Base-by-base conservation (phyloP, 108 stramenopile species). In the Nitzschia sp. region DNA sequence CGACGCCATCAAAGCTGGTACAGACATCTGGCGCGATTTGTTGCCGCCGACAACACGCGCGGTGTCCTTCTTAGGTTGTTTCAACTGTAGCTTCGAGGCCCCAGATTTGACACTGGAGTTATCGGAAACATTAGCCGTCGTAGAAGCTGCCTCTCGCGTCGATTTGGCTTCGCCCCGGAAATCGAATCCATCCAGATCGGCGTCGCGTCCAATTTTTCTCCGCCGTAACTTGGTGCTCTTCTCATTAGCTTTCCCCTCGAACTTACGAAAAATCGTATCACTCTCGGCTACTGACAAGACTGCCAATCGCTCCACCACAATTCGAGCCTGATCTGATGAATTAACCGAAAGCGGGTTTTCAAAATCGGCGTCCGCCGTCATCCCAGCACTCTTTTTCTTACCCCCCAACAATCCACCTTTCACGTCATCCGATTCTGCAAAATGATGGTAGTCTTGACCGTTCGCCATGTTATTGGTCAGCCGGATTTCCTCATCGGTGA, bases 111-210 rank as follows among this genome's bases (percentile, higher is more conserved):
- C 61, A 46, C 61, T 62, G 32, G 61, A 31, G 25, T 36, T 26
- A 42, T 62, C 61, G 2, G 61, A 62, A 51, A 51, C 49, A 21
- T 11, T 21, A 19, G 58, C 33, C 15, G 31, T 18, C 15, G 38
- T 4, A 0, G 61, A 19, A 1, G 61, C 9, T n/a, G 42, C 13
- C 27, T 62, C 61, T 4, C 61, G 61, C 19, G 38, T 24, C 5
- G 42, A 62, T 26, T 51, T 67, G 48, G 28, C 59, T 54, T 69
- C 64, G 5, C 74, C 79, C 30, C 66, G 54, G 35, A 67, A 84
- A 32, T 84, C 83, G 58, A 84, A 84, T 36, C 71, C 70, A 55
- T 80, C 79, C 63, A 84, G 62, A 59, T 80, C 83, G 23, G 79
- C 72, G 58, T 77, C 79, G n/a, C 57, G 49, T 13, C 53, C 66